These are phyloP conservation scores for Metschnikowia anglica DNA, from an alignment of 805 yeast genomes.

Conservation along the genomic window DNA sequence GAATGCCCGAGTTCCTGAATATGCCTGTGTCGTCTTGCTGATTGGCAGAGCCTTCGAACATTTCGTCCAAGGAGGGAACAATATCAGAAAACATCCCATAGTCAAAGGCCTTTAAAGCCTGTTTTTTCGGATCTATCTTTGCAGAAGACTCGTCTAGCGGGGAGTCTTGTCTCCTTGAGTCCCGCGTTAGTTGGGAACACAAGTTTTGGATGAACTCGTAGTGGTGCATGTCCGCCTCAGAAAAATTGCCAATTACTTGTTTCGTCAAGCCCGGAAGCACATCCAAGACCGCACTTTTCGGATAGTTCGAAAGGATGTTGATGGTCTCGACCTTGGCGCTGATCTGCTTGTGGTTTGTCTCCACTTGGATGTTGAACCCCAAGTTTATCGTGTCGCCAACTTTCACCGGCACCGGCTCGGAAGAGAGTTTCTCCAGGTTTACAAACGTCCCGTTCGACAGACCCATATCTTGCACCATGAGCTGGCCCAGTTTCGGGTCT, in stretches of 20 bases:
- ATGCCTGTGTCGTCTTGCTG: constrained; percentile 48
- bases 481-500: constrained; percentile 58
- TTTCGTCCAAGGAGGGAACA: constrained; percentile 48
- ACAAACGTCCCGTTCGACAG: constrained; percentile 94
- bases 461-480: constrained; percentile 81
- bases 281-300: constrained; percentile 15
- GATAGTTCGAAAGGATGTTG: constrained; percentile 47
- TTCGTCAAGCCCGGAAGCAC: constrained; percentile 18
- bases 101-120: constrained; percentile 41
- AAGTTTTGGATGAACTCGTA: constrained; percentile 37
- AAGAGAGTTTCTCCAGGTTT: constrained; percentile 67
- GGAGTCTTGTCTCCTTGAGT: background rate
- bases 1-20: constrained; percentile 57
- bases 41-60: constrained; percentile 37
- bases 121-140: background rate
- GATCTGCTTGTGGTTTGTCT: constrained; percentile 77
- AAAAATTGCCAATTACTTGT: constrained; percentile 18
- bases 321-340: constrained; percentile 79
- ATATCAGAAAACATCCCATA: constrained; percentile 64
- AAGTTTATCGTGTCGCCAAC: constrained; percentile 87
- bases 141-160: no score
- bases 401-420: constrained; percentile 61
- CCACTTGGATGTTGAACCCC: constrained; percentile 82
- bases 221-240: constrained; percentile 34
- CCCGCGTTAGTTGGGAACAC: constrained; percentile 15